A percentile compares a stretch with the other conserved stretches of the same genome.
Evolutionary conservation across 75 land plant species (phyloP).

Genomic region (Pinus albicaulis): DNA sequence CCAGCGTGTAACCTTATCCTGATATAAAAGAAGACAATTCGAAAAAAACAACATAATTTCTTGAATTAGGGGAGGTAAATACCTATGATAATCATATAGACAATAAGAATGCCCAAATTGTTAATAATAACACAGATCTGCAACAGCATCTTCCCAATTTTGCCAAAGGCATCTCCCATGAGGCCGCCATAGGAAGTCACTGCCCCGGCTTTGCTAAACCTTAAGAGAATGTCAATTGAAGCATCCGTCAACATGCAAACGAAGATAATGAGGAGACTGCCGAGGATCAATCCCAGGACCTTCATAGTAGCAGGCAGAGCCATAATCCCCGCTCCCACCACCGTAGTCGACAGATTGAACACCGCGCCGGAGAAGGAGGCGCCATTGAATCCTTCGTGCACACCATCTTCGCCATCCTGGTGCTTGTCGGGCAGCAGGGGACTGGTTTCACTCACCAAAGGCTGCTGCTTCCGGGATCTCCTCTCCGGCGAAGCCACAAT

Average conservation of each 20-base stretch:
- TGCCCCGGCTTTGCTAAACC: conserved; percentile 42
- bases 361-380: conserved; percentile 82
- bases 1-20: no score
- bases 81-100: conserved; percentile 95
- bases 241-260: conserved; percentile 49
- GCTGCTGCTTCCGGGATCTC: no score
- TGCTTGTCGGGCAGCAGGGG: conserved; percentile 61
- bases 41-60: no score
- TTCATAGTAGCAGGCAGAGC: conserved; percentile 75
- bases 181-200: conserved; percentile 56
- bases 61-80: no score
- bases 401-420: conserved; percentile 20
- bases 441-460: conserved; percentile 28
- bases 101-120: conserved; percentile 76
- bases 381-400: conserved; percentile 34
- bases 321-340: conserved; percentile 1
- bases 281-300: conserved; percentile 58
- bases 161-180: conserved; percentile 75
- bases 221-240: conserved; percentile 64
- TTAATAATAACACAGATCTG: conserved; percentile 72
- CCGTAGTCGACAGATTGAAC: conserved; percentile 11
- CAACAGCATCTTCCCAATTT: conserved; percentile 36
- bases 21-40: no score
- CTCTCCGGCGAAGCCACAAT: no score
- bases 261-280: conserved; percentile 43